These are phyloP conservation scores for Xylaria acuta DNA, from an alignment of 495 filamentous ascomycete genomes.

Conservation along the genomic window DNA sequence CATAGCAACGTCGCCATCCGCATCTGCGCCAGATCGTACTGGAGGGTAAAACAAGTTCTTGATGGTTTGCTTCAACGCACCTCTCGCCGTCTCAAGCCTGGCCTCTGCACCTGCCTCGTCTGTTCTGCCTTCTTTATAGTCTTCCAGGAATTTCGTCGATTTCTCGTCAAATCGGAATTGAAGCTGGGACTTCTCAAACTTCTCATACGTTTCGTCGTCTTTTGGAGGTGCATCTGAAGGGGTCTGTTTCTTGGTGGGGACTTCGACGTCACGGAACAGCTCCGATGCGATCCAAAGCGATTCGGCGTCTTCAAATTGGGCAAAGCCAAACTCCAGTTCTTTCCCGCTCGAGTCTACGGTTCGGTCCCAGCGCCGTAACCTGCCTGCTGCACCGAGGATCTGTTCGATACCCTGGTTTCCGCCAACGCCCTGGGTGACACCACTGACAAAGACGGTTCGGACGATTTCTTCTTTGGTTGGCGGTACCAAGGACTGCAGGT, in stretches of 20 bases:
- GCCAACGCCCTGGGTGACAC: conserved; percentile 77
- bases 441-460: conserved; percentile 87
- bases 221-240: conserved; percentile 54
- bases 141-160: conserved; percentile 79
- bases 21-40: conserved; percentile 55
- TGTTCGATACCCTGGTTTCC: conserved; percentile 84
- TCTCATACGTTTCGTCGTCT: conserved; percentile 55
- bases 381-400: conserved; percentile 78
- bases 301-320: conserved; percentile 93
- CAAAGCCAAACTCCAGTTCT: conserved; percentile 90
- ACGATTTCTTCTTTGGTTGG: conserved; percentile 90
- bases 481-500: conserved; percentile 77
- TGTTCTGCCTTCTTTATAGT: conserved; percentile 69
- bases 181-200: conserved; percentile 72
- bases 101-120: conserved; percentile 71
- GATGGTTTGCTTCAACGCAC: conserved; percentile 67
- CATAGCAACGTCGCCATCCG: conserved; percentile 75
- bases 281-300: conserved; percentile 87
- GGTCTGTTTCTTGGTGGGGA: conserved; percentile 77
- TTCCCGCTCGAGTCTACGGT: conserved; percentile 62
- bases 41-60: conserved; percentile 75
- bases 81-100: conserved; percentile 70
- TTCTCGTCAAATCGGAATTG: conserved; percentile 82
- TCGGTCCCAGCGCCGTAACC: conserved; percentile 82
- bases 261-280: conserved; percentile 82